Evolutionary conservation across 805 yeast genomes (phyloP), one percentile per base, ranked within the genome.

Genomic region (Isabelozyma rhagii): DNA sequence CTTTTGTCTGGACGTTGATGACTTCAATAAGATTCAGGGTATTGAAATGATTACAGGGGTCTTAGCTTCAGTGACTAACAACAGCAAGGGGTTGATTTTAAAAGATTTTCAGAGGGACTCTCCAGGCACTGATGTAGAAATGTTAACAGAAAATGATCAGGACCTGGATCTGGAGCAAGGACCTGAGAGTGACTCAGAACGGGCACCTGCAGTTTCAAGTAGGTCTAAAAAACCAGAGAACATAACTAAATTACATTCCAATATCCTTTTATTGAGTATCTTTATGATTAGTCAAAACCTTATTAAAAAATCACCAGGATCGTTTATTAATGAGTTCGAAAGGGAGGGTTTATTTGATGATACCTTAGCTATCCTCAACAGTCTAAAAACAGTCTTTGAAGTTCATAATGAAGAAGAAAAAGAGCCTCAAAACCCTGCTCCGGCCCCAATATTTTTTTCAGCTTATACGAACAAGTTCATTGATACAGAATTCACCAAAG

Each of bases 331-430:
- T 0, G 74, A 71, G 8, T 80, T 89, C 53, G 85, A 80, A 56
- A 77, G 87, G 48, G 96, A 89, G 58, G 97, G 97, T 0, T 64
- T 87, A n/a, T 61, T 85, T 4, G 65, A 75, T 14, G 89, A 85
- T 59, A 70, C 78, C 8, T 55, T 66, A 1, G 51, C 58, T 0
- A 64, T 82, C 3, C 47, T 68, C 8, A 66, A 64, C 25, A 54
- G 58, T 43, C 51, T 57, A 45, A 58, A 56, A 45, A 56, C 47
- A 28, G 44, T 48, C 17, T 31, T 39, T 4, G 39, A 51, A 15
- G 47, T 52, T 31, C 36, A 9, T 8, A 2, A 13, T 31, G 10
- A 9, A 10, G 45, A 48, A 15, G 48, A 53, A 3, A 55, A 55
- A 21, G 57, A 54, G 14, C 58, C 48, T 13, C 46, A 50, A 36